phyloP scores from a whole-genome alignment of 768 basidiomycete genomes.

The Tylopilus cervinicoccineus region DNA sequence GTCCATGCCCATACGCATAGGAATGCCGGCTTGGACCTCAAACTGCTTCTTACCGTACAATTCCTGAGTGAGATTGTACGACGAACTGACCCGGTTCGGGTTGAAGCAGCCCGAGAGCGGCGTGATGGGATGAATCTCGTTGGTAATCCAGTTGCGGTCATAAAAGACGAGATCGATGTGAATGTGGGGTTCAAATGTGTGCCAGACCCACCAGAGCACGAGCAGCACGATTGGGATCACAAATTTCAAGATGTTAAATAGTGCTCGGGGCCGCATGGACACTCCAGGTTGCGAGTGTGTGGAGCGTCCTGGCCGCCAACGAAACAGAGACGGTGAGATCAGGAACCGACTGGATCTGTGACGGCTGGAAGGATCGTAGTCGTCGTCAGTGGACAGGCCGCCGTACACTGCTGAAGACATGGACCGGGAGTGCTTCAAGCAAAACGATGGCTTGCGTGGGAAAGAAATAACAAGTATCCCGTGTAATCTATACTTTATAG shows the following conservation, averaged over 20 bases:
- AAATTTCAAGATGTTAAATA: conserved; percentile 41
- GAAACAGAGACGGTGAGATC: not conserved
- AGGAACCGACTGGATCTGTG: not conserved
- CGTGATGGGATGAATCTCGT: conserved; percentile 62
- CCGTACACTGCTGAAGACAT: conserved; percentile 12
- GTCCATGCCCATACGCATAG: conserved; percentile 76
- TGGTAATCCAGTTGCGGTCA: conserved; percentile 65
- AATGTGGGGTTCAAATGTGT: conserved; percentile 59
- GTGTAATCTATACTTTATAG: no score
- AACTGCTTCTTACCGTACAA: conserved; percentile 61
- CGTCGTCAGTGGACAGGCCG: conserved; percentile 11
- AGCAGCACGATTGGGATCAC: conserved; percentile 33
- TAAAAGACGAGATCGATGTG: conserved; percentile 86
- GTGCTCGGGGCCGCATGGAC: conserved; percentile 29
- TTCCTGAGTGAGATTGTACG: conserved; percentile 65
- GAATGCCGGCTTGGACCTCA: conserved; percentile 77
- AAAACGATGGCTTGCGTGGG: no score
- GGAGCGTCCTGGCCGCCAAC: conserved; percentile 8
- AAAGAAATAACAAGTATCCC: no score
- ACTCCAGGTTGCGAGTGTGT: not conserved
- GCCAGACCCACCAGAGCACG: conserved; percentile 36
- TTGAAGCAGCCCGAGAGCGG: conserved; percentile 76
- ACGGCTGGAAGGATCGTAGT: conserved; percentile 1
- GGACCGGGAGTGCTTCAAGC: not conserved
- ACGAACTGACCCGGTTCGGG: conserved; percentile 49